A percentile compares a stretch with the other conserved stretches of the same genome.
Conservation (phyloP, 1,139 yeast genomes). For the Taphrina betulina region DNA sequence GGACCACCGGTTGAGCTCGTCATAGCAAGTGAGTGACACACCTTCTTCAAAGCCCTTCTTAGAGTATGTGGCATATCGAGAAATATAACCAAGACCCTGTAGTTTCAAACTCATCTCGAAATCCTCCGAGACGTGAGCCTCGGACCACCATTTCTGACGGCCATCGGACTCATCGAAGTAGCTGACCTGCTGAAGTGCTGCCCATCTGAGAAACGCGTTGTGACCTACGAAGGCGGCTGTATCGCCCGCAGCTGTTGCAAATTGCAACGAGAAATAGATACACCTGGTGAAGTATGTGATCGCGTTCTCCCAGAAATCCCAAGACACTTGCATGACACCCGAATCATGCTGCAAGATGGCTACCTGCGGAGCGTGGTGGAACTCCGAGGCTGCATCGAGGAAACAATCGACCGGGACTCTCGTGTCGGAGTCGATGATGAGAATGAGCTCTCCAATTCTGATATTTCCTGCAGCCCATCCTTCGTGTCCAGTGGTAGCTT, state of each 20-base stretch:
- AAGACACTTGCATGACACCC: conserved; percentile 37
- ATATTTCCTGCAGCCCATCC: conserved; percentile 38
- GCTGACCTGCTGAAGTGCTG: conserved; percentile 36
- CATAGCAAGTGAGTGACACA: conserved; percentile 37
- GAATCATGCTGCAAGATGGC: conserved; percentile 37
- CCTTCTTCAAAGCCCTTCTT: conserved; percentile 37
- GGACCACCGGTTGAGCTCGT: conserved; percentile 38
- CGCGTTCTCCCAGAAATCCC: conserved; percentile 37
- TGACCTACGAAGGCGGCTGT: conserved; percentile 38
- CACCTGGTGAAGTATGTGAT: conserved; percentile 37
- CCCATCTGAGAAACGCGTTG: conserved; percentile 37
- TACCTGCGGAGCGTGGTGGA: conserved; percentile 36
- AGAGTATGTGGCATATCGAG: conserved; percentile 34
- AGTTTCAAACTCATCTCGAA: conserved; percentile 37
- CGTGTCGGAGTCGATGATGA: conserved; percentile 38
- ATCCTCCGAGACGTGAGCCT: conserved; percentile 37
- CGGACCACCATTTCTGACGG: conserved; percentile 37
- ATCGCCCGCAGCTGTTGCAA: conserved; percentile 38
- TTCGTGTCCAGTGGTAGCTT: conserved; percentile 31
- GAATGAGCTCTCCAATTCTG: conserved; percentile 37
- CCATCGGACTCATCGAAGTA: conserved; percentile 35
- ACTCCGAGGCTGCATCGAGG: conserved; percentile 38
- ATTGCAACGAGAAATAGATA: conserved; percentile 36
- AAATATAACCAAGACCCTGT: conserved; percentile 36
- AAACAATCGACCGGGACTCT: conserved; percentile 37